These are phyloP conservation scores for Aspergillus transmontanensis DNA, from an alignment of 2,329 filamentous ascomycete genomes.

Conservation along the genomic window DNA sequence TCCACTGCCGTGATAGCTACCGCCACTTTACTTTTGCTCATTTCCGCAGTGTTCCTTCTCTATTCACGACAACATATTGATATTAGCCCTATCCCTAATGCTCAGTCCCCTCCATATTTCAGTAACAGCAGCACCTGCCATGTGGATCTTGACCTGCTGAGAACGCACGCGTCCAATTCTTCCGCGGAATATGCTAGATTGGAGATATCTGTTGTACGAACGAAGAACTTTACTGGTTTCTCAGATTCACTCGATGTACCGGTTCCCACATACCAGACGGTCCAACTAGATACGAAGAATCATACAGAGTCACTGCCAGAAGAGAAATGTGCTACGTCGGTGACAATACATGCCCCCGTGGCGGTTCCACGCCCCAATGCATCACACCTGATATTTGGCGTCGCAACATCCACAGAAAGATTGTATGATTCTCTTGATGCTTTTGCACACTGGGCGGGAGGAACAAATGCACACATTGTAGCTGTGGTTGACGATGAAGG, in stretches of 20 bases:
- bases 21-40: conserved; percentile 10
- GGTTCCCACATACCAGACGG: conserved; percentile 17
- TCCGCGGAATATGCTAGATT: conserved; percentile 20
- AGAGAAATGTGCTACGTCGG: conserved; percentile 15
- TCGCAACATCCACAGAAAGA: conserved; percentile 54
- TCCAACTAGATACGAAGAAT: conserved; percentile 24
- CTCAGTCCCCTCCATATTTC: background rate
- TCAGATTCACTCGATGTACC: conserved; percentile 15
- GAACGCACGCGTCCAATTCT: conserved; percentile 17
- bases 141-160: conserved; percentile 20
- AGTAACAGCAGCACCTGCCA: conserved; percentile 16
- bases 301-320: conserved; percentile 19
- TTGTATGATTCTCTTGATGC: conserved; percentile 50
- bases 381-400: conserved; percentile 54
- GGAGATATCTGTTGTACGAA: conserved; percentile 20
- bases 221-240: conserved; percentile 21
- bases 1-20: conserved; percentile 10
- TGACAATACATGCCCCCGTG: conserved; percentile 22
- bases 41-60: conserved; percentile 11
- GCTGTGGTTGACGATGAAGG: conserved; percentile 47
- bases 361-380: conserved; percentile 34
- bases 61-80: conserved; percentile 6
- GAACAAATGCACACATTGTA: conserved; percentile 51
- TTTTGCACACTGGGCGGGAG: conserved; percentile 56
- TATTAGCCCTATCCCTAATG: background rate